Evolutionary conservation across 306 rosid genomes (phyloP).

Genomic region (Gastrolobium villosum): DNA sequence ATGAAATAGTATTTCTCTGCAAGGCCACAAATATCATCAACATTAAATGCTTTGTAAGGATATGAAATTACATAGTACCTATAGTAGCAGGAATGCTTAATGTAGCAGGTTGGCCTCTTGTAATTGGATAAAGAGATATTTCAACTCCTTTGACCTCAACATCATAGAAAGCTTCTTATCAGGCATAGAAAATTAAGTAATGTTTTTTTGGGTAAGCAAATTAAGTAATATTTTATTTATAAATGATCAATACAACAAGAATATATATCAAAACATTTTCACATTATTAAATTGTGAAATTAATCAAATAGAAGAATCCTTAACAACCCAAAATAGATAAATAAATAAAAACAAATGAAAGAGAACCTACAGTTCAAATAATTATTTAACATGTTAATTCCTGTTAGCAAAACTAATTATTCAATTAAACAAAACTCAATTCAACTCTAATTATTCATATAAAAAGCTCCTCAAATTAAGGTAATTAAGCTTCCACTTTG

Average conservation of each 20-base stretch:
- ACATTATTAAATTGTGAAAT: background rate
- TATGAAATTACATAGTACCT: slow-evolving; percentile 53
- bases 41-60: no score
- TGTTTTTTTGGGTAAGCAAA: no score
- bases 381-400: slow-evolving; percentile 15
- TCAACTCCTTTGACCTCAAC: slow-evolving; percentile 77
- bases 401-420: slow-evolving; percentile 9
- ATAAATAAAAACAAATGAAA: background rate
- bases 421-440: slow-evolving; percentile 9
- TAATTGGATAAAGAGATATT: slow-evolving; percentile 77
- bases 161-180: slow-evolving; percentile 73
- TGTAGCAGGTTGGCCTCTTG: slow-evolving; percentile 80
- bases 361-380: background rate
- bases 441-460: background rate
- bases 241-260: background rate
- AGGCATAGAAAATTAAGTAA: no score
- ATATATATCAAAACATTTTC: background rate
- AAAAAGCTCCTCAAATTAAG: slow-evolving; percentile 11
- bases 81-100: slow-evolving; percentile 81
- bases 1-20: no score
- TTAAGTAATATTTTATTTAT: slow-evolving; percentile 17
- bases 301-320: slow-evolving; percentile 1
- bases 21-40: no score
- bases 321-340: background rate
- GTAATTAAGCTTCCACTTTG: background rate